These are phyloP conservation scores for Fusarium protoensiforme DNA, from an alignment of 2,329 filamentous ascomycete species.

Conservation along the genomic window DNA sequence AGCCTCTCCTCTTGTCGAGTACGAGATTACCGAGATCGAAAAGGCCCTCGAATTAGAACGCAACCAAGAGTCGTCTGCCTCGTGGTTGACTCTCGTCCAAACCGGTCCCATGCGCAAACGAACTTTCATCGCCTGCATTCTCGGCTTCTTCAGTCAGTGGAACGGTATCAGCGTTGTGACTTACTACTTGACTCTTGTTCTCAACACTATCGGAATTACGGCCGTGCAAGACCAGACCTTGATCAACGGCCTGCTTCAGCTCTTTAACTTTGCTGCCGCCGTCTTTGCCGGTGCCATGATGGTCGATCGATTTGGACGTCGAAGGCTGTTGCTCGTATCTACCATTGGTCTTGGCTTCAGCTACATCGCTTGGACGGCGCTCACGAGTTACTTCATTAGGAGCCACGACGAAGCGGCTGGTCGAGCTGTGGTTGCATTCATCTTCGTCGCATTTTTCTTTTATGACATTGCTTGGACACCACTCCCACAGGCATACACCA, in stretches of 20 bases:
- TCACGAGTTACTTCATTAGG: background rate
- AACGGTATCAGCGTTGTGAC: constrained; percentile 6
- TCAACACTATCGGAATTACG: constrained; percentile 49
- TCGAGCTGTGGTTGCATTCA: constrained; percentile 45
- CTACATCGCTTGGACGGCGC: background rate
- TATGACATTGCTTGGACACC: constrained; percentile 49
- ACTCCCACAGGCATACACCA: constrained; percentile 39
- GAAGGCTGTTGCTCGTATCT: constrained; percentile 51
- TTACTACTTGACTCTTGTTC: constrained; percentile 51
- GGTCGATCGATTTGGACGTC: constrained; percentile 52
- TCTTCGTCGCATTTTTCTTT: constrained; percentile 50
- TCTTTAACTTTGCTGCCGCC: constrained; percentile 49
- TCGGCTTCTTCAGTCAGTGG: constrained; percentile 19
- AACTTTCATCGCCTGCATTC: constrained; percentile 7
- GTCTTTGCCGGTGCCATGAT: constrained; percentile 48
- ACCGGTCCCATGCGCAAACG: constrained; percentile 14
- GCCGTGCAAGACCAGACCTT: constrained; percentile 47
- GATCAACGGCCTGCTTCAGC: constrained; percentile 43
- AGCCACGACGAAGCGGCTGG: constrained; percentile 27
- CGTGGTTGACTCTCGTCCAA: constrained; percentile 5
- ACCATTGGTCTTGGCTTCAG: constrained; percentile 42
- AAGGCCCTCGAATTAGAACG: constrained; percentile 16
- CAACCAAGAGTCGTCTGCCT: constrained; percentile 29
- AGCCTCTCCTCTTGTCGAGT: constrained; percentile 4
- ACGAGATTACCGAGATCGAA: constrained; percentile 15